Evolutionary conservation across 2,329 filamentous ascomycete species (phyloP).

Genomic region (Thermomyces lanuginosus): DNA sequence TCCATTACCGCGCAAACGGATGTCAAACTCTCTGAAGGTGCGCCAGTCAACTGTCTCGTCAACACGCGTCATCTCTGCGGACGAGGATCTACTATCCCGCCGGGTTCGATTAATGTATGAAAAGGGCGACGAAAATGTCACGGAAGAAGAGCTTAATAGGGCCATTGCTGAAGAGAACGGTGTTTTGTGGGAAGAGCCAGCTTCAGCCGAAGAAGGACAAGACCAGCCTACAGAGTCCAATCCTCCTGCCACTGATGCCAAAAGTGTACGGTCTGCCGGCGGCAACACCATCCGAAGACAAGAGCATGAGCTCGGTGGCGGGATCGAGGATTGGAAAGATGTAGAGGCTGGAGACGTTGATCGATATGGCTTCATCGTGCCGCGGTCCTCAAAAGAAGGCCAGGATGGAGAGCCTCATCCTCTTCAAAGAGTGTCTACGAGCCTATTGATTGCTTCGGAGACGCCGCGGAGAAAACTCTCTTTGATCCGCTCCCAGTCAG

Average conservation of each 20-base stretch:
- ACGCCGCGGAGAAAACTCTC: conserved; percentile 38
- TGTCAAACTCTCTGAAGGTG: conserved; percentile 22
- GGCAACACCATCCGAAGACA: conserved; percentile 31
- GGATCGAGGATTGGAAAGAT: conserved; percentile 49
- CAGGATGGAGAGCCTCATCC: conserved; percentile 19
- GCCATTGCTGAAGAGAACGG: conserved; percentile 23
- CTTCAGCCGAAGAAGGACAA: conserved; percentile 14
- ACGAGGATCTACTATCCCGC: conserved; percentile 46
- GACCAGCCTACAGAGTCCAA: conserved; percentile 13
- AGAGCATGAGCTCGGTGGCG: conserved; percentile 42
- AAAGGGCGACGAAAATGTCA: conserved; percentile 40
- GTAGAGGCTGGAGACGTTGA: conserved; percentile 44
- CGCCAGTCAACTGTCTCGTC: conserved; percentile 19
- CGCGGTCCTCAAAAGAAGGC: conserved; percentile 10
- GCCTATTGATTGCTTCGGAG: conserved; percentile 40
- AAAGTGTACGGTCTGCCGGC: conserved; percentile 14
- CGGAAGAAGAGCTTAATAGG: conserved; percentile 24
- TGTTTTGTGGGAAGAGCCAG: conserved; percentile 24
- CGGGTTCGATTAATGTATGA: conserved; percentile 50
- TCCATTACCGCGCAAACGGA: conserved; percentile 11
- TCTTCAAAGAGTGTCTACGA: conserved; percentile 44
- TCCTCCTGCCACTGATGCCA: conserved; percentile 14
- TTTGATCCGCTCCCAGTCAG: conserved; percentile 34
- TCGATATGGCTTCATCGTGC: conserved; percentile 48
- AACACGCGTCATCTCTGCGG: conserved; percentile 41